Evolutionary conservation across 2,329 filamentous ascomycete genomes (phyloP), one percentile per base, ranked within the genome.

Genomic region (Exutisphaerella laricina): DNA sequence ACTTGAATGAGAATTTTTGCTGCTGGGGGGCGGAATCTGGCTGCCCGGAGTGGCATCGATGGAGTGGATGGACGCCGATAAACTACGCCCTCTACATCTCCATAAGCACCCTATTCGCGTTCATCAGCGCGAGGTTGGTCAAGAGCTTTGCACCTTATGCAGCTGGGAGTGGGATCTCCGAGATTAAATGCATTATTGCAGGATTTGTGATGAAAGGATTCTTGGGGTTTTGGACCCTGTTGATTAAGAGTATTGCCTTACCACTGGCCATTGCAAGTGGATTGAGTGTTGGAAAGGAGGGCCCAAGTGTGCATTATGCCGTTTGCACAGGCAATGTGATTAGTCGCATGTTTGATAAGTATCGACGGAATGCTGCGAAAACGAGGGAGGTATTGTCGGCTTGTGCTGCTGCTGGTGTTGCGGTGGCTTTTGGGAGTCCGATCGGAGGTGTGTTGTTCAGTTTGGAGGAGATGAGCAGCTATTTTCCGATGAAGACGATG

Each of bases 141-240:
- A 92, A 88, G 63, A 81, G 80, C 1, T 97, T 92, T 66, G 89
- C 92, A 4, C 92, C 92, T 0, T 98, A 98, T 63, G 92, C 92
- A 8, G 92, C 92, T 23, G 92, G 92, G 12, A 95, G 88, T 9
- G 92, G 92, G 29, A 98, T 98, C 45, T 96, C 88, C 9, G 92
- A 98, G 70, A 98, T 98, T 74, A 98, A 98, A 67, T 95, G 88
- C 67, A 97, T 98, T 61, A 95, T 98, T 60, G 92, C 90, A 4
- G 92, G 92, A 3, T 98, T 98, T 63, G 87, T 97, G 37, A 98
- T 98, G 92, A 96, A 97, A 67, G 92, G 89, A 0, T 98, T 98
- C 60, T 75, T 98, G 12, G 88, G 90, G 14, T 83, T 84, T 57
- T 88, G 88, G 78, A 97, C 92, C 4, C 72, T 98, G 22, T 66